These are phyloP conservation scores for Vitis hybrid DNA, from an alignment of 177 flowering plant species.

Conservation along the genomic window DNA sequence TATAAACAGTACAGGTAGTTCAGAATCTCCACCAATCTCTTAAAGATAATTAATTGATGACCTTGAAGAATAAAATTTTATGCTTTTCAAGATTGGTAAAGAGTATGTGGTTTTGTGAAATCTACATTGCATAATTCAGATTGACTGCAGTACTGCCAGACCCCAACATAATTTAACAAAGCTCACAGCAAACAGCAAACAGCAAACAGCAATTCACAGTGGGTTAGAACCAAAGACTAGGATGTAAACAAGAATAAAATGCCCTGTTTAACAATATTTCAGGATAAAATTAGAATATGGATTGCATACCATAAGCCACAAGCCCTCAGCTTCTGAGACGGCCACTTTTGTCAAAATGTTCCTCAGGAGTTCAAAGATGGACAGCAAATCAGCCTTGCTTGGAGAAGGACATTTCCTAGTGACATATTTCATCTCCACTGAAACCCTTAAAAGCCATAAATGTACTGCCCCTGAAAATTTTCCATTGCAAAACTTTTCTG, in stretches of 20 bases:
- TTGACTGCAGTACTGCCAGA: too few relatives aligned
- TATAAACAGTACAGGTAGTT: too few relatives aligned
- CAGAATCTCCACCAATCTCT: too few relatives aligned
- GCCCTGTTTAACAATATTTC: neutral
- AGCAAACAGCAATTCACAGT: too few relatives aligned
- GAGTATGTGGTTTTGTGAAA: too few relatives aligned
- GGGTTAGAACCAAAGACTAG: too few relatives aligned
- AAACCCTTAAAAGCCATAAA: constrained; percentile 62
- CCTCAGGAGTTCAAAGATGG: constrained; percentile 55
- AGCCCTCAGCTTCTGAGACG: constrained; percentile 60
- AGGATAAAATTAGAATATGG: neutral
- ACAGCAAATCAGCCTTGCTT: constrained; percentile 44
- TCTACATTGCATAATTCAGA: too few relatives aligned
- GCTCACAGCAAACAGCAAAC: too few relatives aligned
- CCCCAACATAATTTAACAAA: too few relatives aligned
- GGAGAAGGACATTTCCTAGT: constrained; percentile 36
- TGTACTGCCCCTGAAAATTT: constrained; percentile 40
- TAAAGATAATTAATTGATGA: too few relatives aligned
- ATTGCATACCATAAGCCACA: constrained; percentile 84
- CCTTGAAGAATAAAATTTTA: too few relatives aligned
- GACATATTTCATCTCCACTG: constrained; percentile 54
- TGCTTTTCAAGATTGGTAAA: accelerated
- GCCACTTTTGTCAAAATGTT: constrained; percentile 44
- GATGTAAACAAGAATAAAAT: too few relatives aligned
- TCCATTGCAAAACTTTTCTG: constrained; percentile 60